Evolutionary conservation across 148 eudicot species (phyloP).

Genomic region (Rheum nobile): DNA sequence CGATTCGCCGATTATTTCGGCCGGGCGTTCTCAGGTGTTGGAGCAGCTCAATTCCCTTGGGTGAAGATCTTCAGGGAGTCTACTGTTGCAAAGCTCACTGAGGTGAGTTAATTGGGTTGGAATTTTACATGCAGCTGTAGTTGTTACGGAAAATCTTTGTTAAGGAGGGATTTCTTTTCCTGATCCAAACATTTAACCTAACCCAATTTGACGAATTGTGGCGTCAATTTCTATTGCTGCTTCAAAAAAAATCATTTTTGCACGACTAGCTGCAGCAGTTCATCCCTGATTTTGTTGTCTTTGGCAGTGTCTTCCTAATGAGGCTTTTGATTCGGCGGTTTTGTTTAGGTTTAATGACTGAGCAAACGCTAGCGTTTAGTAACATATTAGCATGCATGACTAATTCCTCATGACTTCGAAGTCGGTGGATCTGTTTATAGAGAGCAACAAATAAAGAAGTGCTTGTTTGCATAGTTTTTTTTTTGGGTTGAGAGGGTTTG

Average conservation of each 20-base stretch:
- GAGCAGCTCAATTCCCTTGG: constrained; percentile 69
- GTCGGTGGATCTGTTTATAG: not conserved
- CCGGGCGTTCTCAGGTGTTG: constrained; percentile 54
- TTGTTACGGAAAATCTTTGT: not conserved
- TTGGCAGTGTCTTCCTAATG: not conserved
- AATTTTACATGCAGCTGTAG: not conserved
- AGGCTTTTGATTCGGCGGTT: not conserved
- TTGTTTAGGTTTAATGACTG: not conserved
- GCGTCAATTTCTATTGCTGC: not conserved
- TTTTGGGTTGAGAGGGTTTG: not conserved
- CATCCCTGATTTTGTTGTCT: not conserved
- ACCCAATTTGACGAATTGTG: constrained; percentile 11
- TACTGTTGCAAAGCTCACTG: constrained; percentile 42
- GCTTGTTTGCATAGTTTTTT: not conserved
- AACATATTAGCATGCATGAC: not conserved
- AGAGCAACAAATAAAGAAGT: no score
- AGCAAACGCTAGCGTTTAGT: not conserved
- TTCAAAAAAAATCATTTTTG: not conserved
- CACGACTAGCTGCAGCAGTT: not conserved
- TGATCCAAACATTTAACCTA: not conserved
- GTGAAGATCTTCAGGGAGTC: constrained; percentile 53
- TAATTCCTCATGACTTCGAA: not conserved
- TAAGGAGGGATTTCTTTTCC: not conserved
- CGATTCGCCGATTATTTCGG: constrained; percentile 80
- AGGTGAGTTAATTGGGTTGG: constrained; percentile 28